A percentile compares a stretch with the other conserved stretches of the same genome.
Evolutionary conservation across 345 rosid genomes (phyloP).

Genomic region (Trapa incisa): DNA sequence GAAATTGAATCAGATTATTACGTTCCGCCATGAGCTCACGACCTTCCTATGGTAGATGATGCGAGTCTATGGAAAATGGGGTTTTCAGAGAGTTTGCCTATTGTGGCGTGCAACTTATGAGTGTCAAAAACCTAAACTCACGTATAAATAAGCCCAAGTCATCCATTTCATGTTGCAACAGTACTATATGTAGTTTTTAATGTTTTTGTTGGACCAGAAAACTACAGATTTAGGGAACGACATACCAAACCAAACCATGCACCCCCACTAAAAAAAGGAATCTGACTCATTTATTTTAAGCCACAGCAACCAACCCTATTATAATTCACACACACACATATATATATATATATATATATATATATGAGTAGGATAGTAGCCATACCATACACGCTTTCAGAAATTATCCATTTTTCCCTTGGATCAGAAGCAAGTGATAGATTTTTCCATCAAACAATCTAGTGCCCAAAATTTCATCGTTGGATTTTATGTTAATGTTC

Average conservation of each 20-base stretch:
- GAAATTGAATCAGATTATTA: not conserved
- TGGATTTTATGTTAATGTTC: too few species aligned
- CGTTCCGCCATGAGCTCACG: not conserved
- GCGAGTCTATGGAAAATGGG: not conserved
- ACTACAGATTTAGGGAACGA: too few species aligned
- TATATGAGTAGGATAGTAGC: too few species aligned
- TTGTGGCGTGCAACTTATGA: not conserved
- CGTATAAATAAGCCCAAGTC: slow-evolving; percentile 2
- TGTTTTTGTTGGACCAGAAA: slow-evolving; percentile 5
- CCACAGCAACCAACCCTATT: not conserved
- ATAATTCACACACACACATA: too few species aligned
- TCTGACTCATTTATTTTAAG: not conserved
- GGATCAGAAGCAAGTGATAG: too few species aligned
- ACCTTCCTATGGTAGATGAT: not conserved
- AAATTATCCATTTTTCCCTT: too few species aligned
- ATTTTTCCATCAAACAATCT: too few species aligned
- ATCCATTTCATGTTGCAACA: not conserved
- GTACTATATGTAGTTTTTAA: slow-evolving; percentile 8
- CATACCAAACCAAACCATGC: not conserved
- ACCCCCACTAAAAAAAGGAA: not conserved
- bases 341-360: too few species aligned
- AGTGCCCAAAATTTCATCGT: too few species aligned
- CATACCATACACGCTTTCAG: too few species aligned
- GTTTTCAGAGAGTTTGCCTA: not conserved
- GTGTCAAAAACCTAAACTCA: not conserved